Evolutionary conservation across 2,329 filamentous ascomycete genomes (phyloP).

Genomic region (Calycina marina): DNA sequence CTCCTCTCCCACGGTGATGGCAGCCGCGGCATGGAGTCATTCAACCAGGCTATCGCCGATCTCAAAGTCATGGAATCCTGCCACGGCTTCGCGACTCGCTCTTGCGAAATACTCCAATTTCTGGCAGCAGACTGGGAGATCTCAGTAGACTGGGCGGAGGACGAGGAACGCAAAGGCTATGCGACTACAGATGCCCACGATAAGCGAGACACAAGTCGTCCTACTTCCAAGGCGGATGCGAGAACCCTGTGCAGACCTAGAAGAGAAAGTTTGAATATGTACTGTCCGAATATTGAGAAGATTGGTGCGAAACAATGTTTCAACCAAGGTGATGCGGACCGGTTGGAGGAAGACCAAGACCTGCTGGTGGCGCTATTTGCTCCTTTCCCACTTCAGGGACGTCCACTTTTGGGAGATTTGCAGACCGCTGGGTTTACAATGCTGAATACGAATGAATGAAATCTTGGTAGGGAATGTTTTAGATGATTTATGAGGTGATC

Average conservation of each 20-base stretch:
- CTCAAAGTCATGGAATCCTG: slow-evolving; percentile 42
- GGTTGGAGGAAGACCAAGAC: background rate
- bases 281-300: slow-evolving; percentile 23
- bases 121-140: slow-evolving; percentile 45
- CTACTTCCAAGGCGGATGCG: slow-evolving; percentile 25
- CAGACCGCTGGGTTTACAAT: slow-evolving; percentile 12
- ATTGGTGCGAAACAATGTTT: slow-evolving; percentile 7
- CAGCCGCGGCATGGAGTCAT: slow-evolving; percentile 23
- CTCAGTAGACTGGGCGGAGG: slow-evolving; percentile 29
- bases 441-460: too few species aligned
- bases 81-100: slow-evolving; percentile 17
- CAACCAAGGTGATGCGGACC: slow-evolving; percentile 7
- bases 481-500: too few species aligned
- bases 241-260: slow-evolving; percentile 8
- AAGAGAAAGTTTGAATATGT: slow-evolving; percentile 12
- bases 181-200: too few species aligned
- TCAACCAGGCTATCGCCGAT: slow-evolving; percentile 40
- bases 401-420: slow-evolving; percentile 13
- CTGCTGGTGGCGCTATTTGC: slow-evolving; percentile 13
- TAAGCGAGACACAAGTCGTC: too few species aligned
- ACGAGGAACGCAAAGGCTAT: slow-evolving; percentile 23
- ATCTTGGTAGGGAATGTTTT: too few species aligned
- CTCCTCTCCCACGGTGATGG: slow-evolving; percentile 15
- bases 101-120: slow-evolving; percentile 34
- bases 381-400: slow-evolving; percentile 20